phyloP scores from a whole-genome alignment of 495 filamentous ascomycete species.

The Hypomontagnella monticulosa region DNA sequence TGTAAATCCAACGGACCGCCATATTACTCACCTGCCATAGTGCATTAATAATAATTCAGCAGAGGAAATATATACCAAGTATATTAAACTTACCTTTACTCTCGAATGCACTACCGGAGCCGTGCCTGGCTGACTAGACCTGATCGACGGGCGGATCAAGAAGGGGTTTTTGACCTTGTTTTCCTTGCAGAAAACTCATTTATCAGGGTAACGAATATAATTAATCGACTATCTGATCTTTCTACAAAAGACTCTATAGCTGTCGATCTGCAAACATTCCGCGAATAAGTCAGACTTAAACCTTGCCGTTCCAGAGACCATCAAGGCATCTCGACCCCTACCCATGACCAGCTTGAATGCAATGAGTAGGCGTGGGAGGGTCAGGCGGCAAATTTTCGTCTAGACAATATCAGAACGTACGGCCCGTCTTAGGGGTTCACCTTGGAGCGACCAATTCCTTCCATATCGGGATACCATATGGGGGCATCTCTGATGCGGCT shows the following conservation, averaged over 20 bases:
- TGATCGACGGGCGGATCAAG: neutral
- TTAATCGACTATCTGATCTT: neutral
- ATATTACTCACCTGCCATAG: neutral
- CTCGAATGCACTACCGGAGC: neutral
- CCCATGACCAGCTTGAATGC: neutral
- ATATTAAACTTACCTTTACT: neutral
- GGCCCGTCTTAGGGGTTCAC: constrained; percentile 35
- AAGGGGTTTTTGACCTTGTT: constrained; percentile 7
- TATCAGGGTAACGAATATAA: constrained; percentile 10
- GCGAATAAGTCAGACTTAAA: neutral
- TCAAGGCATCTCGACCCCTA: constrained; percentile 1
- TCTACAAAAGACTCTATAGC: neutral
- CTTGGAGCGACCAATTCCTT: constrained; percentile 17
- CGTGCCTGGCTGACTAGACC: constrained; percentile 2
- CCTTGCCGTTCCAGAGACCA: neutral
- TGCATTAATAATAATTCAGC: neutral
- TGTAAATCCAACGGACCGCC: neutral
- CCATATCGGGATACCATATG: constrained; percentile 29
- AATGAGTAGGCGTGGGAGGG: constrained; percentile 12
- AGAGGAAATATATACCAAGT: neutral
- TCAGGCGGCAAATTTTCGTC: constrained; percentile 29
- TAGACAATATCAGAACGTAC: constrained; percentile 19
- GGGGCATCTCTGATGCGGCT: constrained; percentile 22
- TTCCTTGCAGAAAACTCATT: constrained; percentile 21
- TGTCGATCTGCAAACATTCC: constrained; percentile 15